phyloP scores from a whole-genome alignment of 2,329 filamentous ascomycete genomes.

The Neonectria ditissima region DNA sequence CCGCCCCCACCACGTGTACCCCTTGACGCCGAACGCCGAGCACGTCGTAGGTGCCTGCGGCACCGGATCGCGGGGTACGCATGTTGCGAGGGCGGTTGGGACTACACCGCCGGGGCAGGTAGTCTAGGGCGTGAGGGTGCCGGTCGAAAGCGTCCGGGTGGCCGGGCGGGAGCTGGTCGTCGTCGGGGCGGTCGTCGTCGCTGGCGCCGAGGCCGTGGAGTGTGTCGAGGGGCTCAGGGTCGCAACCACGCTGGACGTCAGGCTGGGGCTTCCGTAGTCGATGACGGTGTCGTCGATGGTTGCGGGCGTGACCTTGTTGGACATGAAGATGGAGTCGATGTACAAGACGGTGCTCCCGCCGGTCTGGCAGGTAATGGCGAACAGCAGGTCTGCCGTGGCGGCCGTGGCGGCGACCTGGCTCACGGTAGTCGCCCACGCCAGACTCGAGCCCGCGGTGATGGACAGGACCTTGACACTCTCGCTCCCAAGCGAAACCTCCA shows the following conservation, averaged over 20 bases:
- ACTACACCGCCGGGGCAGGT: constrained; percentile 12
- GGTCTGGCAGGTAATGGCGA: constrained; percentile 21
- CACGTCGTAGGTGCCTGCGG: constrained; percentile 4
- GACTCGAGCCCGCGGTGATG: constrained; percentile 1
- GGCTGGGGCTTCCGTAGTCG: constrained; percentile 14
- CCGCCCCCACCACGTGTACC: constrained; percentile 15
- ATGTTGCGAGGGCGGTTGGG: constrained; percentile 15
- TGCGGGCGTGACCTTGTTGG: constrained; percentile 36
- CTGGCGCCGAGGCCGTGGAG: neutral
- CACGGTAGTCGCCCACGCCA: constrained; percentile 18
- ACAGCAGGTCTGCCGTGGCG: neutral
- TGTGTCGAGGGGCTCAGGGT: no score
- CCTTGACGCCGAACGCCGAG: constrained; percentile 11
- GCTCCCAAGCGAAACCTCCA: constrained; percentile 26
- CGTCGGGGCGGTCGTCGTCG: neutral
- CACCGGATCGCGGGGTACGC: constrained; percentile 3
- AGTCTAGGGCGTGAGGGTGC: constrained; percentile 1
- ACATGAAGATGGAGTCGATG: constrained; percentile 37
- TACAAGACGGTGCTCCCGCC: constrained; percentile 23
- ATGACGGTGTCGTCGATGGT: constrained; percentile 30
- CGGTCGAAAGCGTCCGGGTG: constrained; percentile 3
- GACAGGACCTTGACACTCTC: constrained; percentile 11
- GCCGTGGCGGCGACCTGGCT: neutral
- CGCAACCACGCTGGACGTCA: no score
- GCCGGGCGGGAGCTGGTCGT: constrained; percentile 5